A percentile compares a stretch with the other conserved stretches of the same genome.
Evolutionary conservation across 2,329 filamentous ascomycete species (phyloP).

Genomic region (Capronia coronata): DNA sequence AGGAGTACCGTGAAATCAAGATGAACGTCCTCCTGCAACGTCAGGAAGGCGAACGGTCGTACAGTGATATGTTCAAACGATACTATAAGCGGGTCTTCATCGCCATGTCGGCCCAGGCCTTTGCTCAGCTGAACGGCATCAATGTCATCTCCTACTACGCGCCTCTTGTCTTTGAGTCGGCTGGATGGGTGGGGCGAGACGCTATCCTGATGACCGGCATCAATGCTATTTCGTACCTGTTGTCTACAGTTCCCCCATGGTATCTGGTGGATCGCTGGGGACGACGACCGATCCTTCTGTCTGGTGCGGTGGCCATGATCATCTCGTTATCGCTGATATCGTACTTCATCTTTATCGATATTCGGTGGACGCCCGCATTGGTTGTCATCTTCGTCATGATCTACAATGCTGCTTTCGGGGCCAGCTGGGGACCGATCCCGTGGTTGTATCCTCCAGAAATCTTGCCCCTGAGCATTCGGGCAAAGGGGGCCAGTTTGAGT

Average conservation of each 20-base stretch:
- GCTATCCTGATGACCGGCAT: constrained; percentile 97
- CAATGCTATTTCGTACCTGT: constrained; percentile 83
- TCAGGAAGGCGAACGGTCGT: constrained; percentile 89
- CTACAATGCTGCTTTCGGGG: constrained; percentile 95
- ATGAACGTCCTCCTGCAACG: constrained; percentile 91
- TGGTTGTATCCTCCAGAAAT: constrained; percentile 99
- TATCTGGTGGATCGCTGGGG: constrained; percentile 93
- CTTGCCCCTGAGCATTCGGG: constrained; percentile 88
- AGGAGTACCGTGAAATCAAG: constrained; percentile 98
- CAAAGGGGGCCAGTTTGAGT: constrained; percentile 92
- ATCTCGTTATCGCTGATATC: constrained; percentile 82
- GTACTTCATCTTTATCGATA: constrained; percentile 88
- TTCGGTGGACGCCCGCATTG: constrained; percentile 67
- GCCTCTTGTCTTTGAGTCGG: constrained; percentile 90
- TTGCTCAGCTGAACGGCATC: constrained; percentile 96
- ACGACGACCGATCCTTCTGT: constrained; percentile 79
- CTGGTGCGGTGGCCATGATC: constrained; percentile 82
- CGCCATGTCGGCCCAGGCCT: constrained; percentile 93
- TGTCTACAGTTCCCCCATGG: constrained; percentile 93
- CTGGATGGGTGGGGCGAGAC: constrained; percentile 85
- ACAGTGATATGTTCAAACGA: constrained; percentile 87
- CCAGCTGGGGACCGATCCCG: constrained; percentile 95
- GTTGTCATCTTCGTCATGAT: constrained; percentile 96
- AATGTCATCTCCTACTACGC: constrained; percentile 99
- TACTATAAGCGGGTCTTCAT: constrained; percentile 93